Percentiles rank a stretch among this genome's conserved stretches.
Evolutionary conservation across 257 asterid species (phyloP).

Genomic region (Gynochthodes officinalis): DNA sequence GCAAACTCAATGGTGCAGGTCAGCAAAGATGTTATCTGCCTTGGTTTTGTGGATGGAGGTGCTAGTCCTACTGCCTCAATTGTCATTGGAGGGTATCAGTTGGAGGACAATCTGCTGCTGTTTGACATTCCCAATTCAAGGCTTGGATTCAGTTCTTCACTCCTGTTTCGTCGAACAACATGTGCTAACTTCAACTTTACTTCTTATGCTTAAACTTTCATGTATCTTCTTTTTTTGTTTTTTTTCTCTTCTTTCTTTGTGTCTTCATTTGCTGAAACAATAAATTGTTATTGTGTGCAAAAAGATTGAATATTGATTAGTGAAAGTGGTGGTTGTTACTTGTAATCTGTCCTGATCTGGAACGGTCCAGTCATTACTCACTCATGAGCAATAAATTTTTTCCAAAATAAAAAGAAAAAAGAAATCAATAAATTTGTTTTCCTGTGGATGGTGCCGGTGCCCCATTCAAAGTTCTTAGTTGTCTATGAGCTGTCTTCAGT

Average conservation of each 20-base stretch:
- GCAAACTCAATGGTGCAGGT: conserved; percentile 51
- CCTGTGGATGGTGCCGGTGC: background rate
- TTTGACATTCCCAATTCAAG: conserved; percentile 30
- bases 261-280: background rate
- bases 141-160: conserved; percentile 32
- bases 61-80: conserved; percentile 40
- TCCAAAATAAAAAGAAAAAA: too few relatives aligned
- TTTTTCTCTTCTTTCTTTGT: background rate
- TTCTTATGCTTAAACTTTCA: background rate
- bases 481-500: background rate
- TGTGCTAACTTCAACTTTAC: conserved; percentile 32
- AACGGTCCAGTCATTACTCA: background rate
- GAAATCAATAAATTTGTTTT: background rate
- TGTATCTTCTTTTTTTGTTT: background rate
- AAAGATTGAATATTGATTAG: background rate
- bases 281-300: too few relatives aligned
- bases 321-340: background rate
- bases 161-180: conserved; percentile 18
- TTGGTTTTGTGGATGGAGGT: conserved; percentile 58
- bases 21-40: conserved; percentile 39
- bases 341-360: background rate
- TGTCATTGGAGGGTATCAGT: conserved; percentile 34
- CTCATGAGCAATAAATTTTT: background rate
- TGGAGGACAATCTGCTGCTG: conserved; percentile 32
- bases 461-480: background rate